A percentile compares a stretch with the other conserved stretches of the same genome.
Conservation (phyloP, 208 protist species). For the Trypanosoma mega region DNA sequence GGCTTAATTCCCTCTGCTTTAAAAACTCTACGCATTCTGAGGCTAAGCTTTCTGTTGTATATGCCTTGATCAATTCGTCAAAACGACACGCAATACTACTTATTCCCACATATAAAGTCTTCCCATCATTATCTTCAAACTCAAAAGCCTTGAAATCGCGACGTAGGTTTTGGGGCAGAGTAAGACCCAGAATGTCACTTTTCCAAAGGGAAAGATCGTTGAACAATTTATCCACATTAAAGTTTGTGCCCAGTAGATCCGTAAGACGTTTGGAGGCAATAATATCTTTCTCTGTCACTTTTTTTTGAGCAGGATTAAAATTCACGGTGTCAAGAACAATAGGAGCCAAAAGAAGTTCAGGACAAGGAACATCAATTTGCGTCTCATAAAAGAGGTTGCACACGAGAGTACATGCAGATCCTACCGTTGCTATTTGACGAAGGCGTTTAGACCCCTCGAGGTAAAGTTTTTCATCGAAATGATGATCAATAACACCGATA, state of each 20-base stretch:
- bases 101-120: slow-evolving; percentile 46
- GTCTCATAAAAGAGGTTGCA: slow-evolving; percentile 47
- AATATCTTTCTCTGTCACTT: slow-evolving; percentile 71
- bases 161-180: slow-evolving; percentile 61
- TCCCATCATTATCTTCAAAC: slow-evolving; percentile 6
- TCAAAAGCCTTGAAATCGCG: slow-evolving; percentile 84
- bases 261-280: slow-evolving; percentile 48
- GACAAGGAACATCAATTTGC: slow-evolving; percentile 40
- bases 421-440: slow-evolving; percentile 52
- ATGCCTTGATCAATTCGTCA: slow-evolving; percentile 38
- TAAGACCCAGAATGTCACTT: slow-evolving; percentile 70
- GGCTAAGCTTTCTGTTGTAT: slow-evolving; percentile 29
- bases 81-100: slow-evolving; percentile 77
- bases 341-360: slow-evolving; percentile 59
- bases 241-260: slow-evolving; percentile 3
- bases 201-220: slow-evolving; percentile 67
- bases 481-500: slow-evolving; percentile 81
- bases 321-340: slow-evolving; percentile 87
- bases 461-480: slow-evolving; percentile 76
- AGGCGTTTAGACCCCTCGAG: slow-evolving; percentile 26
- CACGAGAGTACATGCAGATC: slow-evolving; percentile 83
- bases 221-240: slow-evolving; percentile 32
- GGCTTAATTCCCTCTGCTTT: slow-evolving; percentile 42
- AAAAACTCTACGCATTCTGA: slow-evolving; percentile 40
- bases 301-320: slow-evolving; percentile 72